Percentiles rank a stretch among this genome's conserved stretches.
Conservation (phyloP, 768 basidiomycete species). For the Basidioascus undulatus region DNA sequence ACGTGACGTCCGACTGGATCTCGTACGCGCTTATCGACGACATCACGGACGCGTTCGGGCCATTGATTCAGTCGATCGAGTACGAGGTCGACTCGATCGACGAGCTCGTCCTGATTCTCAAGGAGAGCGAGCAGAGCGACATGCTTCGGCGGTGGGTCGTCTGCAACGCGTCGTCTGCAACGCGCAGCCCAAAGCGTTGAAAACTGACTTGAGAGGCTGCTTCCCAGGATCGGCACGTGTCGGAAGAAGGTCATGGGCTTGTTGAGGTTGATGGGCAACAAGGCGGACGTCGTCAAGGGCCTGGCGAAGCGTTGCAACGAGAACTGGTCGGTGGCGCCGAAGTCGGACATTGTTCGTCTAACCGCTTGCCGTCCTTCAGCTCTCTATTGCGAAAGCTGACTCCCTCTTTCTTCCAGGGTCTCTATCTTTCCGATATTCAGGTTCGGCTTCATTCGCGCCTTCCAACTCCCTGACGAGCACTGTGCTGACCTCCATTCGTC, state of each 20-base stretch:
- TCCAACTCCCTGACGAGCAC: not conserved
- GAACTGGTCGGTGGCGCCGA: constrained; percentile 94
- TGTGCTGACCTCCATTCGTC: not conserved
- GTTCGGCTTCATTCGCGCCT: constrained; percentile 19
- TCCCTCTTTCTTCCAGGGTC: constrained; percentile 29
- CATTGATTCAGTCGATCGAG: constrained; percentile 92
- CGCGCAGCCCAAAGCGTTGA: no score
- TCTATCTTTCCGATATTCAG: constrained; percentile 89
- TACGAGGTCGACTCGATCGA: constrained; percentile 99
- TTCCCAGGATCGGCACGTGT: constrained; percentile 67
- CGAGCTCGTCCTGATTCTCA: constrained; percentile 86
- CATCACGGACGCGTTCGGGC: constrained; percentile 97
- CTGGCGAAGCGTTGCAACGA: constrained; percentile 94
- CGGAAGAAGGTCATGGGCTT: constrained; percentile 99
- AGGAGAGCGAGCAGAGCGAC: constrained; percentile 87
- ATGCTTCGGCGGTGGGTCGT: constrained; percentile 50
- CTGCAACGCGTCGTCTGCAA: not conserved
- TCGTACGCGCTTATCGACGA: constrained; percentile 98
- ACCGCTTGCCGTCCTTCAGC: not conserved
- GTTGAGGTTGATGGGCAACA: constrained; percentile 89
- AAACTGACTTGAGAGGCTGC: not conserved
- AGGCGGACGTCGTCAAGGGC: constrained; percentile 98
- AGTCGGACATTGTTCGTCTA: constrained; percentile 65
- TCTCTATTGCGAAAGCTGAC: not conserved
- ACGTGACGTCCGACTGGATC: constrained; percentile 98